Conservation (phyloP, 2,329 filamentous ascomycete species). For the Xylaria multiplex region DNA sequence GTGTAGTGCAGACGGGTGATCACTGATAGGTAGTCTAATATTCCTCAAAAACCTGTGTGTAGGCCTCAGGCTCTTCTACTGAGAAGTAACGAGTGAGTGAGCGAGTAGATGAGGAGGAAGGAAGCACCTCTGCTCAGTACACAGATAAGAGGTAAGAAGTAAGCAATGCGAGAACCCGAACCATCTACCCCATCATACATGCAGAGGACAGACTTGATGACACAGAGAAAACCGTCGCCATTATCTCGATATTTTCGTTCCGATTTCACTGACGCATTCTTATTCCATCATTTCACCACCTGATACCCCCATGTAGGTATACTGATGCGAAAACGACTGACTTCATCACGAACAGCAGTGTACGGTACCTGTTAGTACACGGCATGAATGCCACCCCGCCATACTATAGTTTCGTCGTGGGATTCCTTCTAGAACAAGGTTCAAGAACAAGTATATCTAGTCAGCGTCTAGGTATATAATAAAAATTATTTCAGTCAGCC, state of each 20-base stretch:
- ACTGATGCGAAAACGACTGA: background rate
- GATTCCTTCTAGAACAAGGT: conserved; percentile 19
- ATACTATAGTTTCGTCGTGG: background rate
- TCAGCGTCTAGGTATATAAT: background rate
- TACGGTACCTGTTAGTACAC: background rate
- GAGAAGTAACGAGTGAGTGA: too few species aligned
- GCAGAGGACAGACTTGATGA: background rate
- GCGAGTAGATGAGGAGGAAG: too few species aligned
- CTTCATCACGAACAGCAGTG: background rate
- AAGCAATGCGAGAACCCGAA: conserved; percentile 3
- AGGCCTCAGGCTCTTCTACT: too few species aligned
- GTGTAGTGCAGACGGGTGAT: too few species aligned
- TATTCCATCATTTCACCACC: background rate
- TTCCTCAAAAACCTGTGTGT: too few species aligned
- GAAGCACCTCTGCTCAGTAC: background rate
- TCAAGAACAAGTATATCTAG: background rate
- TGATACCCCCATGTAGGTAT: background rate
- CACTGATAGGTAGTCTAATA: too few species aligned
- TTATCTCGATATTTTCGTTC: background rate
- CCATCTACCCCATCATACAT: too few species aligned
- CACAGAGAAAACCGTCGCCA: background rate
- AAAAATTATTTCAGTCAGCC: background rate
- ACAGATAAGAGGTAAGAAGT: background rate
- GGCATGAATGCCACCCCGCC: conserved; percentile 2
- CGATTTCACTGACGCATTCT: background rate